Conservation (phyloP, 2,329 filamentous ascomycete species). For the Fusarium beomiforme region DNA sequence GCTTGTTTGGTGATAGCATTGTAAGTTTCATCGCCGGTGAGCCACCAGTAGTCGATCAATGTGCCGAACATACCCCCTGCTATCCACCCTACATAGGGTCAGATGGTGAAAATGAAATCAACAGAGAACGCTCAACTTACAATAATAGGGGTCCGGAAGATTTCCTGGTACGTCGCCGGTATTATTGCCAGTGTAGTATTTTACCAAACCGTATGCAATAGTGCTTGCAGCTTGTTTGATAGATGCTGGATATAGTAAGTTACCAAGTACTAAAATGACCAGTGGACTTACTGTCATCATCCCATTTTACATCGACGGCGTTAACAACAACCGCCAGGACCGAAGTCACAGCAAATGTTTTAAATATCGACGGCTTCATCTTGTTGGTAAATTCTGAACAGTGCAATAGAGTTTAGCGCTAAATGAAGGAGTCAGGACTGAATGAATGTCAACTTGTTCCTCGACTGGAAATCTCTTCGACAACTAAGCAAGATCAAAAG, state of each 20-base stretch:
- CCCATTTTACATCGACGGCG: conserved; percentile 31
- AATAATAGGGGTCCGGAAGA: conserved; percentile 71
- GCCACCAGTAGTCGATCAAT: conserved; percentile 76
- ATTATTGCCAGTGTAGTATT: conserved; percentile 66
- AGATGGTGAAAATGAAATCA: not conserved
- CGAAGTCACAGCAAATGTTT: conserved; percentile 13
- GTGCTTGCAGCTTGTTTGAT: conserved; percentile 59
- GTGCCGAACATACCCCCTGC: conserved; percentile 78
- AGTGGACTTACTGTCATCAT: conserved; percentile 32
- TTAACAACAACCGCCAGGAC: conserved; percentile 17
- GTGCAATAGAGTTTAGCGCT: not conserved
- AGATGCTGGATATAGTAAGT: conserved; percentile 52
- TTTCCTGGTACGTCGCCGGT: conserved; percentile 68
- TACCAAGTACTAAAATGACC: not conserved
- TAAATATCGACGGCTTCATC: conserved; percentile 13
- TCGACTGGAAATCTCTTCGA: not conserved
- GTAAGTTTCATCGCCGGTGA: conserved; percentile 74
- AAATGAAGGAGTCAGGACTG: not conserved
- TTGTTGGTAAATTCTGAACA: not conserved
- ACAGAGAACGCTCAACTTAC: conserved; percentile 50
- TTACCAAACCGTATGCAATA: conserved; percentile 59
- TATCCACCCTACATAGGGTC: conserved; percentile 67
- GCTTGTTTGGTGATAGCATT: conserved; percentile 68
- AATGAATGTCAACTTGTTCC: too few species aligned
- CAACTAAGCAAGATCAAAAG: not conserved